A percentile compares a stretch with the other conserved stretches of the same genome.
Conservation (phyloP, 306 rosid genomes). For the Fragaria vesca region DNA sequence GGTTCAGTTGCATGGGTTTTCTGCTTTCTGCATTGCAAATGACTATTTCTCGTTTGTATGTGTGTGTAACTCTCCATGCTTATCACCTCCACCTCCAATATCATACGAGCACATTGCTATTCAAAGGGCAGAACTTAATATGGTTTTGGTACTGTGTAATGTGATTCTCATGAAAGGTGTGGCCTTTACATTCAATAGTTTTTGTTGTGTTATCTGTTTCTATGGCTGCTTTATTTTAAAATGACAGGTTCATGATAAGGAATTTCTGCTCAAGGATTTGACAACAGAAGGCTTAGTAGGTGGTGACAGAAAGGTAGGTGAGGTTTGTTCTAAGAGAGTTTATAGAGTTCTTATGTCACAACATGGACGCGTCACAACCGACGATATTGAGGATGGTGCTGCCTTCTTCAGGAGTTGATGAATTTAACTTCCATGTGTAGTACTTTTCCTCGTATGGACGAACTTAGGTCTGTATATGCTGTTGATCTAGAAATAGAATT, state of each 20-base stretch:
- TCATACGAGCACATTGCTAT: too few relatives aligned
- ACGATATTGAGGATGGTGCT: slow-evolving; percentile 90
- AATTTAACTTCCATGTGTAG: slow-evolving; percentile 7
- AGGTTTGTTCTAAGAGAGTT: slow-evolving; percentile 81
- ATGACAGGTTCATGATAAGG: slow-evolving; percentile 78
- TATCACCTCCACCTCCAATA: too few relatives aligned
- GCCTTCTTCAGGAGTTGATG: slow-evolving; percentile 54
- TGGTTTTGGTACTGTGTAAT: neutral
- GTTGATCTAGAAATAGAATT: neutral
- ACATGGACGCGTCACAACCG: slow-evolving; percentile 68
- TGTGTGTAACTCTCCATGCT: too few relatives aligned
- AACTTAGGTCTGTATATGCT: neutral
- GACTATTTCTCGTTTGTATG: neutral
- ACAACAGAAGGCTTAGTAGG: slow-evolving; percentile 64
- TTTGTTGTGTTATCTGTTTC: neutral
- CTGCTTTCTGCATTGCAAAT: neutral
- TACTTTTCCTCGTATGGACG: neutral
- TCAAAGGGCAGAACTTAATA: neutral
- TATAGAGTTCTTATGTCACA: slow-evolving; percentile 81
- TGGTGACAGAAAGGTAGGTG: slow-evolving; percentile 79
- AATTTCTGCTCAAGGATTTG: slow-evolving; percentile 79
- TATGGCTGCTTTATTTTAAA: slow-evolving; percentile 10
- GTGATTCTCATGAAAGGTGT: neutral
- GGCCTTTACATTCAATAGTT: neutral
- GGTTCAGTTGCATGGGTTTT: neutral